phyloP scores from a whole-genome alignment of 495 filamentous ascomycete species.

The Coniosporium apollinis region DNA sequence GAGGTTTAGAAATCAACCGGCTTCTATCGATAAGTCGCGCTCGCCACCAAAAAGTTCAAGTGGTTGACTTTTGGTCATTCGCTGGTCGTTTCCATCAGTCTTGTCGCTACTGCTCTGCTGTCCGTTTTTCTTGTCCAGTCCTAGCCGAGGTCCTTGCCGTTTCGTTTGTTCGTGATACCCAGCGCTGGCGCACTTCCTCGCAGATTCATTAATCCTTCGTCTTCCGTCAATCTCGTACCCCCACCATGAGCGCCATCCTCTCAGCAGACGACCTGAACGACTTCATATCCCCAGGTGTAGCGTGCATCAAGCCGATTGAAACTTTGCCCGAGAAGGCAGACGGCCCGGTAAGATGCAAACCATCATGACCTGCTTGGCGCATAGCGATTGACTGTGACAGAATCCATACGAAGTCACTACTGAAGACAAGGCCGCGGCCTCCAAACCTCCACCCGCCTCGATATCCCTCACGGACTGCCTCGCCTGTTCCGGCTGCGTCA shows the following conservation, averaged over 20 bases:
- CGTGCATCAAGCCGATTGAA: slow-evolving; percentile 95
- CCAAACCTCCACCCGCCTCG: slow-evolving; percentile 51
- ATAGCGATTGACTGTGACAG: slow-evolving; percentile 19
- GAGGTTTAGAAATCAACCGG: too few species aligned
- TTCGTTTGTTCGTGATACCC: too few species aligned
- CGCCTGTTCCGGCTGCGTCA: slow-evolving; percentile 94
- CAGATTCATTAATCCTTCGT: too few species aligned
- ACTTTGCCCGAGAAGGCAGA: slow-evolving; percentile 45
- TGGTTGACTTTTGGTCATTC: too few species aligned
- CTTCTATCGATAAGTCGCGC: too few species aligned
- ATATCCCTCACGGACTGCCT: slow-evolving; percentile 96
- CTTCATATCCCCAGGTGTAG: slow-evolving; percentile 93
- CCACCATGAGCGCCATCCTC: slow-evolving; percentile 78
- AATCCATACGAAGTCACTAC: slow-evolving; percentile 76
- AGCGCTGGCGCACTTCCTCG: too few species aligned
- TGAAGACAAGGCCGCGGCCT: slow-evolving; percentile 55
- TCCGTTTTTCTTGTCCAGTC: too few species aligned
- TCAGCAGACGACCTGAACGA: slow-evolving; percentile 95
- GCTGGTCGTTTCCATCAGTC: too few species aligned
- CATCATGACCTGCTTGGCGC: background rate
- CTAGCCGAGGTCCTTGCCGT: too few species aligned
- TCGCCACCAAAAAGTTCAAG: too few species aligned
- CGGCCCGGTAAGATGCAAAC: slow-evolving; percentile 2
- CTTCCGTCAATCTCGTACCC: too few species aligned
- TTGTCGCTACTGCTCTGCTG: too few species aligned